phyloP scores from a whole-genome alignment of 306 rosid species.

The Geum urbanum region DNA sequence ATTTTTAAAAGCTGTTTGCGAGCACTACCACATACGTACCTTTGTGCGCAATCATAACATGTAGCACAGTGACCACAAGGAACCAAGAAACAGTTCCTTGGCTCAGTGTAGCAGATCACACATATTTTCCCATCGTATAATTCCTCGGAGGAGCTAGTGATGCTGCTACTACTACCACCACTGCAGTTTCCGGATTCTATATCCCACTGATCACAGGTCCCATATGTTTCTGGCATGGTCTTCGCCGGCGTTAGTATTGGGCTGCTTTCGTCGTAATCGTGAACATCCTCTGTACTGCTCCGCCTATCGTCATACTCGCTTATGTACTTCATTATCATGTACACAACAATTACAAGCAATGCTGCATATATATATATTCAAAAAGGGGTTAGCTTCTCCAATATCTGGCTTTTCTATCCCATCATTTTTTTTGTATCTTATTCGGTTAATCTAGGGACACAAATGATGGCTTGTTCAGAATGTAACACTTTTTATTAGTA shows the following conservation, averaged over 20 bases:
- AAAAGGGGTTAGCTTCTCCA: not conserved
- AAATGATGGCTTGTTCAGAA: no score
- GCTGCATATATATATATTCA: conserved; percentile 16
- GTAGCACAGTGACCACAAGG: conserved; percentile 48
- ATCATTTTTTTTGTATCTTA: no score
- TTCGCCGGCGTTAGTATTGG: conserved; percentile 20
- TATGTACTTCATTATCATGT: conserved; percentile 21
- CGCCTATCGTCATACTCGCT: not conserved
- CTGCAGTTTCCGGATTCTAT: conserved; percentile 21
- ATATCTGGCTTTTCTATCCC: no score
- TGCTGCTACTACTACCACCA: not conserved
- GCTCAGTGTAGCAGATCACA: conserved; percentile 35
- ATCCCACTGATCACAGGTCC: conserved; percentile 24
- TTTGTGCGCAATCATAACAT: conserved; percentile 34
- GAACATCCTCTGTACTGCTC: not conserved
- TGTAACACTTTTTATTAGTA: no score
- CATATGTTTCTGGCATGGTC: conserved; percentile 22
- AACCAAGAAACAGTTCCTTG: conserved; percentile 38
- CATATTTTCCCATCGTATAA: conserved; percentile 39
- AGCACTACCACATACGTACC: conserved; percentile 20
- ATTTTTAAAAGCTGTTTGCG: not conserved
- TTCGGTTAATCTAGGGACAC: no score
- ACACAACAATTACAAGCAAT: conserved; percentile 13
- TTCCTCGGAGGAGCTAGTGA: conserved; percentile 23
- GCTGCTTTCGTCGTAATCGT: conserved; percentile 19